Conservation (phyloP, 2,329 filamentous ascomycete species). For the Ramichloridium luteum region DNA sequence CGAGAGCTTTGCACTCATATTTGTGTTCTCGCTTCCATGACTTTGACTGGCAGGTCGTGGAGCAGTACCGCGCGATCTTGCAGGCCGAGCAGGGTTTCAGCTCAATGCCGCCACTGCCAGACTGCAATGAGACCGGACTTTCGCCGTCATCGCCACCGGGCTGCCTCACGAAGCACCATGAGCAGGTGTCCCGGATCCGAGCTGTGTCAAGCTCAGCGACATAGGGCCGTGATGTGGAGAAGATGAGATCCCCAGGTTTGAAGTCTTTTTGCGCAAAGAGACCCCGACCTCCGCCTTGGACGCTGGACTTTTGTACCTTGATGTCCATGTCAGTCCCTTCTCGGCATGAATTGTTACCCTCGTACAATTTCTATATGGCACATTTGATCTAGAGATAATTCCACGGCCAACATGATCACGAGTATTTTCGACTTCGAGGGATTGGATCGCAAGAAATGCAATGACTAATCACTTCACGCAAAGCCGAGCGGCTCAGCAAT, state of each 20-base stretch:
- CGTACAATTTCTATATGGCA: no score
- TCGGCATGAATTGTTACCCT: no score
- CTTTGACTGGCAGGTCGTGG: conserved; percentile 46
- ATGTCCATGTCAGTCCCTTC: no score
- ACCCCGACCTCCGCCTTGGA: conserved; percentile 35
- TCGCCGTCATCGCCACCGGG: conserved; percentile 9
- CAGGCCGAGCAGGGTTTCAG: conserved; percentile 48
- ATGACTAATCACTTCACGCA: no score
- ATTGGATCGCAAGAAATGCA: no score
- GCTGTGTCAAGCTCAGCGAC: conserved; percentile 42
- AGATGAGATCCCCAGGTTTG: conserved; percentile 36
- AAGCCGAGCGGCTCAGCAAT: no score
- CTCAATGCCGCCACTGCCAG: conserved; percentile 22
- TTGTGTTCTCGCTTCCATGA: conserved; percentile 50
- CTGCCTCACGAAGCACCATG: conserved; percentile 42
- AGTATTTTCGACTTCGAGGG: no score
- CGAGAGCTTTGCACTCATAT: conserved; percentile 45
- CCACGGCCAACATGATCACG: no score
- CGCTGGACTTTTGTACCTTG: conserved; percentile 14
- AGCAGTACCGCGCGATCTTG: conserved; percentile 47
- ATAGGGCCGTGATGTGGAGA: conserved; percentile 40
- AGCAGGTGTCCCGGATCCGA: conserved; percentile 43
- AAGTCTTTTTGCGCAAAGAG: conserved; percentile 43
- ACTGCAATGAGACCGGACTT: conserved; percentile 16
- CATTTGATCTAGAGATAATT: no score